Evolutionary conservation across 2,329 filamentous ascomycete species (phyloP).

Genomic region (Furcasterigmium furcatum): DNA sequence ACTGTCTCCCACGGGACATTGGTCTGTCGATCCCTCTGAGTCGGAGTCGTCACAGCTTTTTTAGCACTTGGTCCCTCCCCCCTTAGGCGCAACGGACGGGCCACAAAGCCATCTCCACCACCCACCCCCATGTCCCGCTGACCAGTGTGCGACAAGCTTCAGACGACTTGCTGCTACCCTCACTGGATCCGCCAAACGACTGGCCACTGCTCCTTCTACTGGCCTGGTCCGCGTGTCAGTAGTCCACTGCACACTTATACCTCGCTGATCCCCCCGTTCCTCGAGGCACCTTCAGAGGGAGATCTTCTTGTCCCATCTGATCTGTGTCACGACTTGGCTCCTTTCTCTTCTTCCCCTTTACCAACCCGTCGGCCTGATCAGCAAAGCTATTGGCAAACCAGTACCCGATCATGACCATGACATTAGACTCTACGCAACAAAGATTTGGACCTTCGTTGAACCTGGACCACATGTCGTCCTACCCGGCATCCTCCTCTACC

Average conservation of each 20-base stretch:
- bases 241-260: constrained; percentile 24
- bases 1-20: constrained; percentile 47
- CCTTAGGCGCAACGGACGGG: constrained; percentile 15
- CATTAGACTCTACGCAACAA: constrained; percentile 85
- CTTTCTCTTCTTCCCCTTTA: constrained; percentile 25
- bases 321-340: constrained; percentile 35
- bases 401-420: constrained; percentile 80
- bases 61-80: constrained; percentile 6
- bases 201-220: constrained; percentile 30
- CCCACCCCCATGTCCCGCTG: constrained; percentile 29
- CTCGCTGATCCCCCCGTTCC: constrained; percentile 52
- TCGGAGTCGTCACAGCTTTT: constrained; percentile 49
- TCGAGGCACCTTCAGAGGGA: constrained; percentile 15
- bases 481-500: constrained; percentile 47
- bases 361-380: constrained; percentile 41
- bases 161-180: constrained; percentile 23
- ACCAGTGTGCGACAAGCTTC: constrained; percentile 39
- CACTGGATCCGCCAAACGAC: constrained; percentile 31
- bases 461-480: constrained; percentile 76
- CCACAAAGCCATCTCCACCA: constrained; percentile 26
- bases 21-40: constrained; percentile 51
- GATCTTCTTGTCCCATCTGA: constrained; percentile 27
- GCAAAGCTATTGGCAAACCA: constrained; percentile 27
- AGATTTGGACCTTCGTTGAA: constrained; percentile 69
- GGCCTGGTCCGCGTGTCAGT: constrained; percentile 13